A percentile compares a stretch with the other conserved stretches of the same genome.
phyloP scores from a whole-genome alignment of 805 yeast species.

The Monosporozyma yasuniensis region DNA sequence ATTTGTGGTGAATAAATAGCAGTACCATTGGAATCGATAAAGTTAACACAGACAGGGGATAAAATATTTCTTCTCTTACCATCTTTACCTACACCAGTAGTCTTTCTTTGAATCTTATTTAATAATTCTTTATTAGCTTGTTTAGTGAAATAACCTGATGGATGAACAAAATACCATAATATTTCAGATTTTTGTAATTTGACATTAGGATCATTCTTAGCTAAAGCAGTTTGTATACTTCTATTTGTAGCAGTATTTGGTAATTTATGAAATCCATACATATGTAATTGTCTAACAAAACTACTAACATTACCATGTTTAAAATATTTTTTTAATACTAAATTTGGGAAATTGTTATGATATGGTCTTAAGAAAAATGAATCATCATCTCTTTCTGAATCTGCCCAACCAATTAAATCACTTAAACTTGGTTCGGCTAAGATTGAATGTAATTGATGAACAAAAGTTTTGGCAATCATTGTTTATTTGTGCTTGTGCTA shows the following conservation, averaged over 20 bases:
- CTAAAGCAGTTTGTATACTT: not conserved
- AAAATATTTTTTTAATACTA: constrained; percentile 57
- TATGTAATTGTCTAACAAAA: constrained; percentile 88
- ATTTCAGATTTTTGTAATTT: constrained; percentile 8
- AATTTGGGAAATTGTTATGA: constrained; percentile 17
- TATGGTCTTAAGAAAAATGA: constrained; percentile 24
- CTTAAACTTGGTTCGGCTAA: constrained; percentile 16
- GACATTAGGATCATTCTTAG: not conserved
- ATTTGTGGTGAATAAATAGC: not conserved
- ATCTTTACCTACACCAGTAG: constrained; percentile 25
- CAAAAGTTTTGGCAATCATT: constrained; percentile 19
- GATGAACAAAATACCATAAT: constrained; percentile 28
- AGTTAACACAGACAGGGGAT: constrained; percentile 24
- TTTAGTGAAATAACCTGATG: constrained; percentile 21
- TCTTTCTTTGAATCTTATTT: constrained; percentile 25
- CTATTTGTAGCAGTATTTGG: constrained; percentile 2
- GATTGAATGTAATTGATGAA: constrained; percentile 26
- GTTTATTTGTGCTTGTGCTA: not conserved
- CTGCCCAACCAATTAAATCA: constrained; percentile 23
- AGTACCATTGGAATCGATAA: constrained; percentile 4
- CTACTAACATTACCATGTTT: constrained; percentile 91
- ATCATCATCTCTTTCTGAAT: constrained; percentile 10
- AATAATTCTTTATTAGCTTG: constrained; percentile 16
- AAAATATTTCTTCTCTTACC: constrained; percentile 26
- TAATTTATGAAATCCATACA: constrained; percentile 92